These are phyloP conservation scores for Globisporangium paddicum DNA, from an alignment of 352 stramenopile genomes.

Conservation along the genomic window DNA sequence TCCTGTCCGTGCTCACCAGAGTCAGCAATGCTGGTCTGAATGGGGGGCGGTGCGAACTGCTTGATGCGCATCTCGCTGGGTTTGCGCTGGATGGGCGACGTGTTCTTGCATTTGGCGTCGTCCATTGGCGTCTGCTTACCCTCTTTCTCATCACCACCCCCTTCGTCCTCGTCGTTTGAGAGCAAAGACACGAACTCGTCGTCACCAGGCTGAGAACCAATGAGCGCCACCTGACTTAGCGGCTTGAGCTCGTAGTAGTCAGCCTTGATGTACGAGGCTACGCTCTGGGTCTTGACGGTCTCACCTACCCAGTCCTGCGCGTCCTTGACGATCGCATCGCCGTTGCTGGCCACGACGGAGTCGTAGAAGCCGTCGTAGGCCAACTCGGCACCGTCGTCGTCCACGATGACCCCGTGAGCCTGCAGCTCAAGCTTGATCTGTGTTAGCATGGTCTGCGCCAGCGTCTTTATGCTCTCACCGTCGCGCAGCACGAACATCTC, in stretches of 20 bases:
- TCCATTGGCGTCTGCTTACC: not conserved
- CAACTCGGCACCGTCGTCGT: slow-evolving; percentile 49
- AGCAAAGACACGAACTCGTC: slow-evolving; percentile 58
- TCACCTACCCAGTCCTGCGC: slow-evolving; percentile 64
- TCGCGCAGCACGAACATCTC: slow-evolving; percentile 66
- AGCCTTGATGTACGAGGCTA: slow-evolving; percentile 51
- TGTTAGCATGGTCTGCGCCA: slow-evolving; percentile 47
- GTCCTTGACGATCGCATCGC: slow-evolving; percentile 56
- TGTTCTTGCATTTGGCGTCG: slow-evolving; percentile 1
- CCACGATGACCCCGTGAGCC: slow-evolving; percentile 47
- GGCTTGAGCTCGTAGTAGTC: slow-evolving; percentile 60
- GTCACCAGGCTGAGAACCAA: slow-evolving; percentile 41
- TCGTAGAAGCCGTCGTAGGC: slow-evolving; percentile 64
- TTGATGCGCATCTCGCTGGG: slow-evolving; percentile 15
- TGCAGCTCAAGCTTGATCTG: slow-evolving; percentile 69
- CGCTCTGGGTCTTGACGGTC: slow-evolving; percentile 30
- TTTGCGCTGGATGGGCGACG: slow-evolving; percentile 22
- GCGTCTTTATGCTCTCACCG: slow-evolving; percentile 55
- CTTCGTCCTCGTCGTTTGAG: slow-evolving; percentile 28
- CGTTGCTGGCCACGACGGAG: slow-evolving; percentile 42
- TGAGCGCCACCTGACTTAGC: slow-evolving; percentile 42
- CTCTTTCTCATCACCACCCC: slow-evolving; percentile 2
- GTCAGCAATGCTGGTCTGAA: slow-evolving; percentile 1
- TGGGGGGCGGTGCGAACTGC: not conserved
- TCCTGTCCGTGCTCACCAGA: not conserved